Evolutionary conservation across 139 green algal species (phyloP).

Genomic region (Ostreobium quekettii): DNA sequence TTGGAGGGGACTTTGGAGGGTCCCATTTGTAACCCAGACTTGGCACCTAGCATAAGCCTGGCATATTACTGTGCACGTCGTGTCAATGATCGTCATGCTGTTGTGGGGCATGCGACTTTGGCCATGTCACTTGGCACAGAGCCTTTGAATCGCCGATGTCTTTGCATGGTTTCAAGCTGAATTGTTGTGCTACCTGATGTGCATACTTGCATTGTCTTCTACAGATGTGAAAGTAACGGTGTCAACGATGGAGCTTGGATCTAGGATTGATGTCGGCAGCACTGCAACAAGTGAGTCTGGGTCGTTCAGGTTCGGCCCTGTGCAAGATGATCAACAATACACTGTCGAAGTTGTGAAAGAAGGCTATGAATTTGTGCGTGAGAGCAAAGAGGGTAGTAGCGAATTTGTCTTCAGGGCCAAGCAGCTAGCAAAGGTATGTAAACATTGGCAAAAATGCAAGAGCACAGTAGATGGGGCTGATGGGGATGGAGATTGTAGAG

Average conservation of each 20-base stretch:
- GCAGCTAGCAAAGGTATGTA: background rate
- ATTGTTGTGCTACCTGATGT: too few relatives aligned
- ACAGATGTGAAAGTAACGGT: background rate
- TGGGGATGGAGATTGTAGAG: background rate
- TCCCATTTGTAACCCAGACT: too few relatives aligned
- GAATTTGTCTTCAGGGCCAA: background rate
- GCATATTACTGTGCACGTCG: too few relatives aligned
- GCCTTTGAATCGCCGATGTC: too few relatives aligned
- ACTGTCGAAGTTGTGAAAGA: conserved; percentile 4
- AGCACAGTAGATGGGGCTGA: background rate
- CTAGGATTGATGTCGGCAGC: background rate
- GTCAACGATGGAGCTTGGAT: too few relatives aligned
- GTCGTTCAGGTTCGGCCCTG: conserved; percentile 11
- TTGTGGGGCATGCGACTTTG: too few relatives aligned
- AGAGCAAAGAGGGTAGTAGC: background rate
- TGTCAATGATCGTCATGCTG: too few relatives aligned
- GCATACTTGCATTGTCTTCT: too few relatives aligned
- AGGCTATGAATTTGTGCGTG: conserved; percentile 16
- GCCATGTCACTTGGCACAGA: too few relatives aligned
- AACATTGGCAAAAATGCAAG: background rate
- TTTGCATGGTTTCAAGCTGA: too few relatives aligned
- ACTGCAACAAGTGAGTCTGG: background rate
- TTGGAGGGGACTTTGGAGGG: too few relatives aligned
- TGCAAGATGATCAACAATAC: conserved; percentile 4
- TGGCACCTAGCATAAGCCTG: too few relatives aligned